phyloP scores from a whole-genome alignment of 1,284 basidiomycete genomes.

The Cutaneotrichosporon mucoides region DNA sequence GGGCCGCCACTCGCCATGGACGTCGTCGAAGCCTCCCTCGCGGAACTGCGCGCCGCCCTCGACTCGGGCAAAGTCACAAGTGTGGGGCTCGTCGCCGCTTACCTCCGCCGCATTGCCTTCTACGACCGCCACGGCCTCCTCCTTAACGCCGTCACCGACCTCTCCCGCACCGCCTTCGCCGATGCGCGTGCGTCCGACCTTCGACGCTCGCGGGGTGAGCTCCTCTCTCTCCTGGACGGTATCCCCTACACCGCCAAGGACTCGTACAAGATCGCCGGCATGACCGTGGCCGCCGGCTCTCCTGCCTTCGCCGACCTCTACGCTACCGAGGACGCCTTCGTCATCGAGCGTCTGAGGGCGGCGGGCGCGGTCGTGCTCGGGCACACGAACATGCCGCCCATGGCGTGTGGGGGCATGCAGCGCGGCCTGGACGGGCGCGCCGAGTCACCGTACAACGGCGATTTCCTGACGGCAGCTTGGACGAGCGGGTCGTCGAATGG shows the following conservation, averaged over 20 bases:
- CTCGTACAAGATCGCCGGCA: constrained; percentile 5
- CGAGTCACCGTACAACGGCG: constrained; percentile 11
- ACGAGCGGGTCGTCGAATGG: constrained; percentile 13
- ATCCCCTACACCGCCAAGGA: constrained; percentile 14
- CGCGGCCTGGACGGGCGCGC: constrained; percentile 14
- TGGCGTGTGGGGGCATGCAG: constrained; percentile 15
- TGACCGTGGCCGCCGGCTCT: constrained; percentile 6
- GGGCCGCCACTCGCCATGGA: too few relatives aligned
- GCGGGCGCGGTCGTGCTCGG: constrained; percentile 9
- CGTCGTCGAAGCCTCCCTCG: constrained; percentile 10
- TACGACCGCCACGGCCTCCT: constrained; percentile 11
- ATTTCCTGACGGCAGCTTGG: constrained; percentile 9
- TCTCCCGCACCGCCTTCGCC: background rate
- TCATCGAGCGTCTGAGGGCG: background rate
- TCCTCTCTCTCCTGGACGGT: constrained; percentile 8
- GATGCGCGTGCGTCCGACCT: constrained; percentile 8
- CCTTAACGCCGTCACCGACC: constrained; percentile 3
- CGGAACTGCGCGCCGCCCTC: constrained; percentile 7
- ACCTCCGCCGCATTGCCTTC: constrained; percentile 9
- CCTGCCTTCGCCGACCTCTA: constrained; percentile 10
- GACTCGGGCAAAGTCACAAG: background rate
- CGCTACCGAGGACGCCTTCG: constrained; percentile 6
- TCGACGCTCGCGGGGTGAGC: background rate
- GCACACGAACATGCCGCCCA: constrained; percentile 10
- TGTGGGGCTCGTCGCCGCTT: constrained; percentile 7